Percentiles rank a stretch among this genome's conserved stretches.
phyloP scores from a whole-genome alignment of 2,329 filamentous ascomycete genomes.

The Ascochyta koolunga region DNA sequence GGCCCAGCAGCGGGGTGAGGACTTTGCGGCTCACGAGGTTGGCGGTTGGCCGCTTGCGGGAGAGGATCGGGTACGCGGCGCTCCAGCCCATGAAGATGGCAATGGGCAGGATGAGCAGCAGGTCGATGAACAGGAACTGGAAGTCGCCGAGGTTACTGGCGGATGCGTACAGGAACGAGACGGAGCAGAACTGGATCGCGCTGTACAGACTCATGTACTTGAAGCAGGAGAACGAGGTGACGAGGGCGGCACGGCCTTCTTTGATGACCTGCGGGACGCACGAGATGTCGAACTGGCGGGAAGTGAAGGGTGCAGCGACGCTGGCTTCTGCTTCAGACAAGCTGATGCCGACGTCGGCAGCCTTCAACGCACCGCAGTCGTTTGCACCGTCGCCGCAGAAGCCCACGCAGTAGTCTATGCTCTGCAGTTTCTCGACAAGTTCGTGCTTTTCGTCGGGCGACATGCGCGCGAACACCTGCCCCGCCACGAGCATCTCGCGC shows the following conservation, averaged over 20 bases:
- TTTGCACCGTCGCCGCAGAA: conserved; percentile 98
- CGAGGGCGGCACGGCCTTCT: conserved; percentile 89
- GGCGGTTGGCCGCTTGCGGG: conserved; percentile 85
- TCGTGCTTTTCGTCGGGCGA: conserved; percentile 99
- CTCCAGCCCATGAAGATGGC: conserved; percentile 99
- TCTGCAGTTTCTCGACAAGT: conserved; percentile 94
- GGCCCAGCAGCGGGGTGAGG: conserved; percentile 83
- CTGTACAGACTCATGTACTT: conserved; percentile 99
- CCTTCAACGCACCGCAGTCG: conserved; percentile 95
- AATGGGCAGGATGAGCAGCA: conserved; percentile 90
- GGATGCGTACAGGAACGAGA: conserved; percentile 93
- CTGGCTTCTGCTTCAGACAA: conserved; percentile 97
- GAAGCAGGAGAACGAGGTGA: conserved; percentile 99
- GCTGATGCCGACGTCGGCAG: conserved; percentile 95
- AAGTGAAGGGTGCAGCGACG: conserved; percentile 97
- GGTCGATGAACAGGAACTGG: conserved; percentile 95
- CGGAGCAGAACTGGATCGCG: conserved; percentile 97
- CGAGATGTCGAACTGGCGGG: conserved; percentile 91
- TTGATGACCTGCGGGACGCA: conserved; percentile 93
- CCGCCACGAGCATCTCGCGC: conserved; percentile 84
- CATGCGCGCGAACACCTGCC: conserved; percentile 97
- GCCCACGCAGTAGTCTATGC: conserved; percentile 91
- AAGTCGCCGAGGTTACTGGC: conserved; percentile 97
- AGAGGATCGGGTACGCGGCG: conserved; percentile 77
- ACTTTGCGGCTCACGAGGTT: conserved; percentile 93